Base-by-base conservation (phyloP, 257 asterid genomes). In the Jaltomata sinuosa region DNA sequence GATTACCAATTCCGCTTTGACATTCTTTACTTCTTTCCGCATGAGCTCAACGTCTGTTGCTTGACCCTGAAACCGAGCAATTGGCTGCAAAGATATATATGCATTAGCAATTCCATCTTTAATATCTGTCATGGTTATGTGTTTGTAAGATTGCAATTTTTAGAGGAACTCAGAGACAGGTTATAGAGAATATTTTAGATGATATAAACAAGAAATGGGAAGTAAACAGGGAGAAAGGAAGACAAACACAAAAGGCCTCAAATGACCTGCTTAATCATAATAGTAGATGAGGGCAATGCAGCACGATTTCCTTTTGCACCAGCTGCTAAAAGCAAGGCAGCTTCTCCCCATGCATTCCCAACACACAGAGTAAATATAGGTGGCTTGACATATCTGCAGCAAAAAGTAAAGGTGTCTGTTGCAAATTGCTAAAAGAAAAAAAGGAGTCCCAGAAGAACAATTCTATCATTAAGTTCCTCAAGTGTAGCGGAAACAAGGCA, bases 261-360 rank as follows among this genome's bases (percentile, higher is more conserved):
- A 69, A 34, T 85, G 64, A 94, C 98, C 98, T 94, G 97, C 90
- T 92, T 96, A 74, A 96, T 96, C 99, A 96, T 96, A 84, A 96
- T 93, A 57, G 97, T 93, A 38, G 99, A 90, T 65, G 99, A 96
- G 32, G 98, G 98, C 89, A 96, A 89, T 81, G 99, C 98, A 86
- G 98, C 88, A 87, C 99, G 97, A 84, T 94, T 93, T 81, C 99
- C 99, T 89, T 90, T 92, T 62, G 98, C 95, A 87, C 98, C 99
- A 86, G 99, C 97, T 88, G 98, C 99, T 89, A 96, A 88, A 81
- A 96, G 95, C 88, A 96, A 89, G 57, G 99, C 94, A 84, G 99
- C 99, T 91, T 94, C 99, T 85, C 98, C 98, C 99, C 99, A 96
- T 19, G 98, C 98, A 91, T 96, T 94, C 84, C 99, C 99, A 83